These are phyloP conservation scores for Piper longum DNA, from an alignment of 164 flowering plant species.

Conservation along the genomic window DNA sequence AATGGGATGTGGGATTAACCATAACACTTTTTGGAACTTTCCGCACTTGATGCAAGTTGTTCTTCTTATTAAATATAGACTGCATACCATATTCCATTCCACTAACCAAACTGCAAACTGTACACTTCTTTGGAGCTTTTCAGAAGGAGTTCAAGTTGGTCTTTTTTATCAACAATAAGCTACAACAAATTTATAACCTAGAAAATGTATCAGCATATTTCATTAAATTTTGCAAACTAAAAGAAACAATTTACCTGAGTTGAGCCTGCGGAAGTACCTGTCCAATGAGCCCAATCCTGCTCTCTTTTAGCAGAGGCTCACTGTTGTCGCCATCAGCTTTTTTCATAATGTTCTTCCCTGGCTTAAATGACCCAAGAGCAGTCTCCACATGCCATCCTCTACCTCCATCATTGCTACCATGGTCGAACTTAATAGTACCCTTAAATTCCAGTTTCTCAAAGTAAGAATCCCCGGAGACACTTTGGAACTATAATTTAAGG, in stretches of 20 bases:
- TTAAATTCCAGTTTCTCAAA: conserved; percentile 29
- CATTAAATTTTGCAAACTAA: no score
- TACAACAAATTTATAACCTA: no score
- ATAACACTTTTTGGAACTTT: no score
- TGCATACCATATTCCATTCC: no score
- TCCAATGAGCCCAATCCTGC: conserved; percentile 24
- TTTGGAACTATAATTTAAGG: conserved; percentile 2
- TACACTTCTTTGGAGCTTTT: no score
- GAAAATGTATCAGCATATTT: background rate
- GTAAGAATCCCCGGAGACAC: conserved; percentile 27
- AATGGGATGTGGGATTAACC: no score
- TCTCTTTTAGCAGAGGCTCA: conserved; percentile 13
- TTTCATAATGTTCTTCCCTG: conserved; percentile 4
- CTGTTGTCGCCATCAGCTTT: conserved; percentile 1
- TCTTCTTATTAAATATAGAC: no score
- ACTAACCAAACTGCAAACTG: no score
- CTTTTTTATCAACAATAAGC: no score
- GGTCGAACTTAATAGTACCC: background rate
- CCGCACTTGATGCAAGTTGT: background rate
- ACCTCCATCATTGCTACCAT: conserved; percentile 2
- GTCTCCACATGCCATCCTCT: conserved; percentile 4
- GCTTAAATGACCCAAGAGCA: conserved; percentile 3
- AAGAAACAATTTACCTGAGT: conserved; percentile 15
- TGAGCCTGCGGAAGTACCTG: conserved; percentile 29
- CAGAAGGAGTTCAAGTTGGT: background rate